phyloP scores from a whole-genome alignment of 202 grass and related monocot species.

The Digitaria exilis region DNA sequence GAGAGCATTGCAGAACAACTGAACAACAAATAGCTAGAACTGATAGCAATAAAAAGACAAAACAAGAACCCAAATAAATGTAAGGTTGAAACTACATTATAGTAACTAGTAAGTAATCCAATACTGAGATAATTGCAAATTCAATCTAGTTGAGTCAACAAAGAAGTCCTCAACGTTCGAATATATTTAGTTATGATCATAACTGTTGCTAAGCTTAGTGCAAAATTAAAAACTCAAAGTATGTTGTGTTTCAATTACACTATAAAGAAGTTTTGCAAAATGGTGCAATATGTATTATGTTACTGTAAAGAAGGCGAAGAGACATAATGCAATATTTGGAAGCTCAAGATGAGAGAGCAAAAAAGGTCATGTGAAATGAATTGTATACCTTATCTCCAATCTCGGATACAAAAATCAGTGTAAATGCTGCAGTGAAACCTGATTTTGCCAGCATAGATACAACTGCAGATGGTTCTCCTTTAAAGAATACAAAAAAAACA shows the following conservation, averaged over 20 bases:
- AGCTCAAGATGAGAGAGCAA: background rate
- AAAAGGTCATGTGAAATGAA: background rate
- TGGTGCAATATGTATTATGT: background rate
- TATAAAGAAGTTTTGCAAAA: background rate
- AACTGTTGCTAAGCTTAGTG: constrained; percentile 26
- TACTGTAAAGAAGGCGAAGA: constrained; percentile 23
- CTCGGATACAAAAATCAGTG: constrained; percentile 93
- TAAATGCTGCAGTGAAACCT: constrained; percentile 91
- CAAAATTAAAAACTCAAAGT: constrained; percentile 17
- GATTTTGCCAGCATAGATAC: constrained; percentile 75
- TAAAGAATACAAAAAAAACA: constrained; percentile 69
- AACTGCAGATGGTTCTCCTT: constrained; percentile 73
- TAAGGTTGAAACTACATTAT: constrained; percentile 11
- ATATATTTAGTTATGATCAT: constrained; percentile 13
- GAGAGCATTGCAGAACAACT: background rate
- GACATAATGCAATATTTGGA: background rate
- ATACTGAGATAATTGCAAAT: constrained; percentile 2
- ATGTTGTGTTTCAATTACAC: background rate
- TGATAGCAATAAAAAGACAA: background rate
- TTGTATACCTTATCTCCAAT: constrained; percentile 91
- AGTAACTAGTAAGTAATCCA: background rate
- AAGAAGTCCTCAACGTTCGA: background rate
- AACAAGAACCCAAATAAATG: background rate
- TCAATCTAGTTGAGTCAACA: background rate
- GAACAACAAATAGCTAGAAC: background rate